phyloP scores from a whole-genome alignment of 352 stramenopile genomes.

The Globisporangium spinosum region DNA sequence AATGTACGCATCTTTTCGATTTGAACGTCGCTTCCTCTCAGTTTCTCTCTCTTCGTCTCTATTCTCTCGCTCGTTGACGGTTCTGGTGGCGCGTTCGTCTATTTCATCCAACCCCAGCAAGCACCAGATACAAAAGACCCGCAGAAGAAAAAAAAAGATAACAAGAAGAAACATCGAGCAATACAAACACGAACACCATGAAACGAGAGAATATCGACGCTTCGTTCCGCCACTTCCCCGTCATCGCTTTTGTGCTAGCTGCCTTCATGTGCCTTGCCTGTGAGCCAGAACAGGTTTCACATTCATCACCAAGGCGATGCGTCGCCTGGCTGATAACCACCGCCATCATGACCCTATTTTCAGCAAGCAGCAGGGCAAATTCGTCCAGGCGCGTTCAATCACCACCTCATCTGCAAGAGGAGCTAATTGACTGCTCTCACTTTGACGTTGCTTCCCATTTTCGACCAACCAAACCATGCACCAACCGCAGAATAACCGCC shows the following conservation, averaged over 20 bases:
- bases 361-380: background rate
- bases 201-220: background rate
- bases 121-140: conserved; percentile 3
- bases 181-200: background rate
- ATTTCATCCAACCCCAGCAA: background rate
- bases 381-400: background rate
- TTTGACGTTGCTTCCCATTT: background rate
- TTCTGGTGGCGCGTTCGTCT: conserved; percentile 13
- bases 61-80: background rate
- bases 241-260: background rate
- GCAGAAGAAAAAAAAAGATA: background rate
- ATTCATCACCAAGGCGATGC: background rate
- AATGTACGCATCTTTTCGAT: conserved; percentile 8
- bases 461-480: conserved; percentile 6
- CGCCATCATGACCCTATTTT: background rate
- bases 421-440: background rate
- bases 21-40: background rate
- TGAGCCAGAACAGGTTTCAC: background rate
- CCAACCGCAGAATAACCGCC: background rate
- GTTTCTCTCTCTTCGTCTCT: background rate
- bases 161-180: background rate
- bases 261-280: background rate
- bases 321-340: background rate
- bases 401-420: background rate
- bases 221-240: background rate